phyloP scores from a whole-genome alignment of 1,139 yeast genomes.

The Tardiomyces digboiensis region DNA sequence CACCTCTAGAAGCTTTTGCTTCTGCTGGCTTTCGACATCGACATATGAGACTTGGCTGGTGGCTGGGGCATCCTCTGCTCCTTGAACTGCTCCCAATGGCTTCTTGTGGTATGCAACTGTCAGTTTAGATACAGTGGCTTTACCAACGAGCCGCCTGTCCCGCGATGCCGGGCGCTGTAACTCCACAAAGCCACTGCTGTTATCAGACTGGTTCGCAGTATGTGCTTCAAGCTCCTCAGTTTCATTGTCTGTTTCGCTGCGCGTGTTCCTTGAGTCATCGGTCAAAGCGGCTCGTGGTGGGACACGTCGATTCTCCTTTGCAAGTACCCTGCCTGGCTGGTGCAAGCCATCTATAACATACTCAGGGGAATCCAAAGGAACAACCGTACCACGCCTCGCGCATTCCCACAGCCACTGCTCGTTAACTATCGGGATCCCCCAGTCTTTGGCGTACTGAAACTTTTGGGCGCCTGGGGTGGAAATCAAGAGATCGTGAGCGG shows the following conservation, averaged over 20 bases:
- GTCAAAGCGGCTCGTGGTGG: too few relatives aligned
- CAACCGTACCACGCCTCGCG: conserved; percentile 19
- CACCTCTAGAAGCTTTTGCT: neutral
- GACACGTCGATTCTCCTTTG: too few relatives aligned
- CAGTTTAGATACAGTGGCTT: neutral
- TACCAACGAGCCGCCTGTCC: neutral
- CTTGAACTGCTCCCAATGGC: too few relatives aligned
- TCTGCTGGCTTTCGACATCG: neutral
- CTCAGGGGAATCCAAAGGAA: conserved; percentile 18
- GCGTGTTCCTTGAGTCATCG: too few relatives aligned
- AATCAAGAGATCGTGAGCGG: conserved; percentile 52
- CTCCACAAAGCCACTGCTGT: too few relatives aligned
- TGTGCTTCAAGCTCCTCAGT: too few relatives aligned
- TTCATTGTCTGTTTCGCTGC: too few relatives aligned
- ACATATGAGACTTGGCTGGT: neutral
- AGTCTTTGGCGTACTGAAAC: conserved; percentile 42
- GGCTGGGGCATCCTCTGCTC: neutral
- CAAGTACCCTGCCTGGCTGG: neutral
- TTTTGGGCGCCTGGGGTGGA: conserved; percentile 35
- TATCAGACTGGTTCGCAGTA: too few relatives aligned
- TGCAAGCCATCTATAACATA: conserved; percentile 4
- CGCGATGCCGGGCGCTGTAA: too few relatives aligned
- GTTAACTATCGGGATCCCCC: conserved; percentile 49
- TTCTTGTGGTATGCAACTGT: too few relatives aligned
- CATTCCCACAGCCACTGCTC: conserved; percentile 43